Evolutionary conservation across 371 early-diverging fungal genomes (phyloP), one percentile per base, ranked within the genome.

Genomic region (Sporodiniella umbellata): DNA sequence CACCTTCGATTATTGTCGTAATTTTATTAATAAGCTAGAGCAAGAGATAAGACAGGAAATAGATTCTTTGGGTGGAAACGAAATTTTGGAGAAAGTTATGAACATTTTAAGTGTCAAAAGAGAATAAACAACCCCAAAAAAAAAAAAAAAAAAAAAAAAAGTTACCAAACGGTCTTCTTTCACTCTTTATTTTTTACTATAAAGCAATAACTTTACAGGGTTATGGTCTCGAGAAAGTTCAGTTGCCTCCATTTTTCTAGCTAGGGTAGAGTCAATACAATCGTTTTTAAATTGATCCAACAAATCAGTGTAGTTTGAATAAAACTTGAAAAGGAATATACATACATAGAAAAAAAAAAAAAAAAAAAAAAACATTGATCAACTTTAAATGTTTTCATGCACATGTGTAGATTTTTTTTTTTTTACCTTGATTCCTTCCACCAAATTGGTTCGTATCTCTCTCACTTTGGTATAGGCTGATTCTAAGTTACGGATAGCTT

Each of bases 1-100:
- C 17, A 85, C 92, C 6, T 94, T 98, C 55, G 88, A 80, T 11
- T 93, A 94, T 54, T 89, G 90, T 18, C 62, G 75, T 8, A 45
- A 66, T 6, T 80, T 75, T 44, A 63, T 96, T 48, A 25, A 24
- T 3, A 30, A 66, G 8, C 69, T 91, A 30, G 94, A 94, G 57
- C 33, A 42, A 1, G 73, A 79, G 5, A 85, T 84, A 3, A 59
- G 78, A 5, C 56, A 62, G 0, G 85, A 84, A 58, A 84, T 96
- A 40, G 45, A 44, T 10, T 60, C 66, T 14, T 72, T 88, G 28
- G 95, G 95, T 2, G 94, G 93, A 4, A 96, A 94, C 48, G 42
- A 47, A 0, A 63, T 66, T 12, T 60, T 93, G 48, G 85, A 83
- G 46, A 73, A 60, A 54, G 77, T 85, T 38, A 60, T 90, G 51